Evolutionary conservation across 352 stramenopile genomes (phyloP).

Genomic region (Globisporangium irregulare): DNA sequence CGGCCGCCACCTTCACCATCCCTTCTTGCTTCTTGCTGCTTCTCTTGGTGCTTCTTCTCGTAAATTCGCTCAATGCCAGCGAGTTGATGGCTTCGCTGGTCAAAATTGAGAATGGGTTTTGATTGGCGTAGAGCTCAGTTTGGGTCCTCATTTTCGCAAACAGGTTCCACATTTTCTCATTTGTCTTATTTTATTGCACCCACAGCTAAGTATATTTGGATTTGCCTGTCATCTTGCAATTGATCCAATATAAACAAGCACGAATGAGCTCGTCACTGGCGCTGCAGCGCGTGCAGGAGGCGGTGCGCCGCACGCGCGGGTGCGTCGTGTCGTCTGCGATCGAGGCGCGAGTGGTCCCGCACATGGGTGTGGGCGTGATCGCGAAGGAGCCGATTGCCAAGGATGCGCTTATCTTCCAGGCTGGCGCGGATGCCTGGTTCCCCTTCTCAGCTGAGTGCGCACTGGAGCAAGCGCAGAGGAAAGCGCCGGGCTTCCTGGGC

Average conservation of each 20-base stretch:
- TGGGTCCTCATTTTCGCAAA: not conserved
- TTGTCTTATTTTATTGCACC: not conserved
- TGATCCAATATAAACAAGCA: not conserved
- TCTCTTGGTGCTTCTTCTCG: not conserved
- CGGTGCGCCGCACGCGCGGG: constrained; percentile 46
- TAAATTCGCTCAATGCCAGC: constrained; percentile 3
- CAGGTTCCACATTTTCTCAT: not conserved
- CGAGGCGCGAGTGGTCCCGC: constrained; percentile 38
- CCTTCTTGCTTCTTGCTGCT: not conserved
- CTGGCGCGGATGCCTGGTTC: constrained; percentile 52
- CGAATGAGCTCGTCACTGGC: constrained; percentile 14
- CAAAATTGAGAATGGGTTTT: constrained; percentile 6
- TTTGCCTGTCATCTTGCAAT: not conserved
- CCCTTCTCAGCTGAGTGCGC: constrained; percentile 75
- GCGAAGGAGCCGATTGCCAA: constrained; percentile 50
- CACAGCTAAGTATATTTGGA: not conserved
- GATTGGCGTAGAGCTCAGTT: constrained; percentile 3
- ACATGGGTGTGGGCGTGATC: constrained; percentile 69
- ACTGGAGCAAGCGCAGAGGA: constrained; percentile 50
- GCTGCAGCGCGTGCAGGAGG: constrained; percentile 49
- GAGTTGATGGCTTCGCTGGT: constrained; percentile 12
- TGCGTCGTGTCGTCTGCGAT: constrained; percentile 53
- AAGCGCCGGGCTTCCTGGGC: constrained; percentile 60
- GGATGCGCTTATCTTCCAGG: constrained; percentile 63
- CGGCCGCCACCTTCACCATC: constrained; percentile 39